Base-by-base conservation (phyloP, 176 grass and related monocot species). In the Oryza officinalis region DNA sequence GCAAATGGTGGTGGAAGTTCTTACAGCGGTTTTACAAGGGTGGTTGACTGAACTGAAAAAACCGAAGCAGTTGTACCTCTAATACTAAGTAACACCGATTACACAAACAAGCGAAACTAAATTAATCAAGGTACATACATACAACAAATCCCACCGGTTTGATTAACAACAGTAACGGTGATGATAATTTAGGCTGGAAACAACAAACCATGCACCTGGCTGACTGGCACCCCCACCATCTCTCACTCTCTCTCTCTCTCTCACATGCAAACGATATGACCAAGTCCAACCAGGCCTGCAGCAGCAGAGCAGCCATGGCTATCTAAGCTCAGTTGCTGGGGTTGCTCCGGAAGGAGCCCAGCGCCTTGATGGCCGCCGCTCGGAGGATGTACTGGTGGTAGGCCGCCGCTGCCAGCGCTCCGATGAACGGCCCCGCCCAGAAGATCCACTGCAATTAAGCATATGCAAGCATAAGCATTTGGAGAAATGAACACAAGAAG, bases 381-480 rank as follows among this genome's bases (percentile, higher is more conserved):
- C 76, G 60, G 76, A 79, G 76, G 76, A 79, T 65, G 60, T 65
- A 79, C 35, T 79, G 76, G 76, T 79, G 76, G 31, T 79, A 79
- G 20, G 33, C 59, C 37, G 76, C 76, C 18, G 76, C 76, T 2
- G 60, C 60, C 4, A 65, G n/a, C 18, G 76, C 76, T 26, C 76
- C 76, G 32, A 79, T 59, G 22, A 79, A 27, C 3, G 76, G 76
- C 6, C 76, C 76, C 8, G 65, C 76, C 76, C 76, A 79, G 57
- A 79, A 79, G 76, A 79, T 79, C 76, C 76, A 79, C 59, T 76
- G 46, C 73, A 52, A 40, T 40, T 40, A 40, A 40, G 37, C 37
- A 40, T 40, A 40, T 4, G 6, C 17, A 76, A 0, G 67, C 33
- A 40, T 20, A 20, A 33, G 32, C 32, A 20, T 0, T 52, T 20